phyloP scores from a whole-genome alignment of 1,284 basidiomycete species.

The Moniliella sp. region DNA sequence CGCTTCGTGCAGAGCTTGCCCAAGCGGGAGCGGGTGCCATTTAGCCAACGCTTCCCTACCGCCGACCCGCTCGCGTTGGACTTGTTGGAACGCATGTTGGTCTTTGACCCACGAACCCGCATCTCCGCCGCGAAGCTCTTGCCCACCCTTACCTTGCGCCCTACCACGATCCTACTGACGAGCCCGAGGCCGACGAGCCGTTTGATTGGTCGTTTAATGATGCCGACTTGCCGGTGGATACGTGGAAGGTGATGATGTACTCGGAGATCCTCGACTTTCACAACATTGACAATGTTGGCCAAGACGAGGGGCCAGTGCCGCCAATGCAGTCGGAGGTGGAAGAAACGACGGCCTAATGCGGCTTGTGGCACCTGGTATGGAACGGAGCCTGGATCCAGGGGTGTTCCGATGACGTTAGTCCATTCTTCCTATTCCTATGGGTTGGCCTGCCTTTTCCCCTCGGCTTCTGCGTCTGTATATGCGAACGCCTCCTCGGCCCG shows the following conservation, averaged over 20 bases:
- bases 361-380: too few relatives aligned
- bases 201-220: slow-evolving; percentile 99
- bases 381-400: too few relatives aligned
- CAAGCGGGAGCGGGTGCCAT: slow-evolving; percentile 10
- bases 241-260: slow-evolving; percentile 69
- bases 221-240: slow-evolving; percentile 93
- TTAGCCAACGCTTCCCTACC: slow-evolving; percentile 14
- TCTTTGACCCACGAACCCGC: slow-evolving; percentile 26
- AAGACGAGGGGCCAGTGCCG: slow-evolving; percentile 8
- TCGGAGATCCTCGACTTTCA: slow-evolving; percentile 37
- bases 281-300: slow-evolving; percentile 28
- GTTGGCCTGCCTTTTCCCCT: too few relatives aligned
- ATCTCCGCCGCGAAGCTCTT: slow-evolving; percentile 25
- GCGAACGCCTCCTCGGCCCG: too few relatives aligned
- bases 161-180: slow-evolving; percentile 55
- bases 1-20: slow-evolving; percentile 25
- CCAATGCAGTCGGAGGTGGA: too few relatives aligned
- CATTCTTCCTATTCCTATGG: too few relatives aligned
- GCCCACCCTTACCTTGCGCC: slow-evolving; percentile 27
- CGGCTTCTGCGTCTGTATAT: too few relatives aligned
- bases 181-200: slow-evolving; percentile 74
- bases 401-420: too few relatives aligned
- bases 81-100: slow-evolving; percentile 18
- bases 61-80: slow-evolving; percentile 21
- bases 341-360: too few relatives aligned